Percentiles rank a stretch among this genome's conserved stretches.
These are phyloP conservation scores for Boletus eberwhitei DNA, from an alignment of 768 basidiomycete species.

Conservation along the genomic window DNA sequence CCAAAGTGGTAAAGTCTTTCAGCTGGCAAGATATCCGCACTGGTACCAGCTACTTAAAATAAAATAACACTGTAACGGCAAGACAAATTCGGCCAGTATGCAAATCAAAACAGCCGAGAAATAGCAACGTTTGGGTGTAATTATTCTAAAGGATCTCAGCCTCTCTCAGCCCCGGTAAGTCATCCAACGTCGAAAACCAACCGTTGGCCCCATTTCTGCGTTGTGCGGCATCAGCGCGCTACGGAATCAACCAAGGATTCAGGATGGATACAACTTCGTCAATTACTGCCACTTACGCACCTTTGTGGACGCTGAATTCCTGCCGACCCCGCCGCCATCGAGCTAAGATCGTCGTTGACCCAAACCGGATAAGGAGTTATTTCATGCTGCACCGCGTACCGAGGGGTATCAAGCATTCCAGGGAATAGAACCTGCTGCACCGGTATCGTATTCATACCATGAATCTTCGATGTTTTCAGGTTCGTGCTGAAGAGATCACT, in stretches of 20 bases:
- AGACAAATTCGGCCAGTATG: not conserved
- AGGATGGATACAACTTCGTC: not conserved
- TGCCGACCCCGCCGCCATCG: not conserved
- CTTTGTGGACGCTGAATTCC: not conserved
- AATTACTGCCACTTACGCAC: conserved; percentile 13
- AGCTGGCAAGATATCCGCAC: not conserved
- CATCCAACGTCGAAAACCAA: conserved; percentile 1
- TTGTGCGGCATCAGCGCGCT: not conserved
- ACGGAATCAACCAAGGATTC: not conserved
- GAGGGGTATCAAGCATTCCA: not conserved
- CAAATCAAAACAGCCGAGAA: not conserved
- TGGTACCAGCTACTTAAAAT: not conserved
- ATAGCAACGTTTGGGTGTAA: not conserved
- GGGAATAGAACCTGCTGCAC: conserved; percentile 5
- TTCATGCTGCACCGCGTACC: not conserved
- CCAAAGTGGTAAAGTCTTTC: not conserved
- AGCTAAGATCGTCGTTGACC: not conserved
- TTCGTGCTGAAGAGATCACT: conserved; percentile 1
- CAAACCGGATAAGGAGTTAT: not conserved
- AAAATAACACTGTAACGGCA: not conserved
- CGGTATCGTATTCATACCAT: not conserved
- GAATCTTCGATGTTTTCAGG: not conserved
- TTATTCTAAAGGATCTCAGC: not conserved
- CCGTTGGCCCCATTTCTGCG: not conserved
- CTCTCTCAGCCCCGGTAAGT: conserved; percentile 9